These are phyloP conservation scores for Penicillium coprophilum DNA, from an alignment of 495 filamentous ascomycete genomes.

Conservation along the genomic window DNA sequence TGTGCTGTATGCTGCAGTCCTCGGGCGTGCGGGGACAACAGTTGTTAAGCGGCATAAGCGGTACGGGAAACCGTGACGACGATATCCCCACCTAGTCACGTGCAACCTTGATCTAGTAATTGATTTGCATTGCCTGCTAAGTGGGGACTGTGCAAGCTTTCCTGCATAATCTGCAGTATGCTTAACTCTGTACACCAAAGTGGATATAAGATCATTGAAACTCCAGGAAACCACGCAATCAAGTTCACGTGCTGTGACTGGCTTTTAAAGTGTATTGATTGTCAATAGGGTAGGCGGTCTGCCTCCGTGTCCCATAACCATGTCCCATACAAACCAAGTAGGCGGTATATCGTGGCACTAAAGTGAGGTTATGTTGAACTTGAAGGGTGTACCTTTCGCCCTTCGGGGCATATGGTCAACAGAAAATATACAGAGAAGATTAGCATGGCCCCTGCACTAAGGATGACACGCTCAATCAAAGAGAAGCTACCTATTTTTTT, in stretches of 20 bases:
- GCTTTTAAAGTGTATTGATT: neutral
- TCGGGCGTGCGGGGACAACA: conserved; percentile 7
- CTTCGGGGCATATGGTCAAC: conserved; percentile 79
- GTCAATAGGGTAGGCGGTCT: neutral
- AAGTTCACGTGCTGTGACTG: neutral
- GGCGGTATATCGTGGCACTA: neutral
- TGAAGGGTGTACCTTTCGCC: conserved; percentile 31
- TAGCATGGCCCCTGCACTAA: conserved; percentile 99
- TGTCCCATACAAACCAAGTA: neutral
- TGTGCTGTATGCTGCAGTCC: conserved; percentile 7
- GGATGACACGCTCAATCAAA: conserved; percentile 99
- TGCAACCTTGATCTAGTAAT: neutral
- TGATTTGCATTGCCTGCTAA: neutral
- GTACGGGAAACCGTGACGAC: conserved; percentile 6
- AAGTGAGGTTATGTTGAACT: neutral
- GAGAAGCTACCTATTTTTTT: conserved; percentile 86
- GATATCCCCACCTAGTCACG: conserved; percentile 10
- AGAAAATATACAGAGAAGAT: conserved; percentile 88
- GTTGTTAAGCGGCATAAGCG: neutral
- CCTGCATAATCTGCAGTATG: too few relatives aligned
- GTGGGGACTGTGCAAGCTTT: neutral
- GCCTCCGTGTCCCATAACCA: too few relatives aligned
- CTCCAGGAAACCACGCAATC: neutral
- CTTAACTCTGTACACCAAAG: neutral
- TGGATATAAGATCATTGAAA: neutral